These are phyloP conservation scores for Daldinia bambusicola DNA, from an alignment of 495 filamentous ascomycete species.

Conservation along the genomic window DNA sequence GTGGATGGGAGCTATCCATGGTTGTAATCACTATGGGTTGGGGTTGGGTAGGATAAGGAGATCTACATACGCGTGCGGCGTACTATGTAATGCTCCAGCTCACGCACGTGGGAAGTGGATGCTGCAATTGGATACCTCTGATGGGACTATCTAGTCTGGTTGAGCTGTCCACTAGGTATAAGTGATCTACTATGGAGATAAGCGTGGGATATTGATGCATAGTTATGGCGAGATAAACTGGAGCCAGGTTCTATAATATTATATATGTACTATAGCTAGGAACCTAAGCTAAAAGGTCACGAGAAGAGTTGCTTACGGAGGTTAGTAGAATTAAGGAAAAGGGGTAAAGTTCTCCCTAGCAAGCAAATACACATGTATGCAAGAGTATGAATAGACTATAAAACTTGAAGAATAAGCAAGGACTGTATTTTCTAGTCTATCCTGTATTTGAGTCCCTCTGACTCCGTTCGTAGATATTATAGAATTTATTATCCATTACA, in stretches of 20 bases:
- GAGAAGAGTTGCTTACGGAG: background rate
- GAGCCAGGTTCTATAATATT: background rate
- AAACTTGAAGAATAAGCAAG: background rate
- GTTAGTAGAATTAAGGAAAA: background rate
- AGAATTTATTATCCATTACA: constrained; percentile 20
- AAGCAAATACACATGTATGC: background rate
- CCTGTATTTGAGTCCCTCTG: background rate
- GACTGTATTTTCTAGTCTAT: background rate
- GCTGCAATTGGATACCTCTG: background rate
- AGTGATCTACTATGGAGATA: background rate
- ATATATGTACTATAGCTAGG: background rate
- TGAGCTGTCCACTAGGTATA: background rate
- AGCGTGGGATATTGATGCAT: background rate
- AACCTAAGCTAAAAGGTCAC: background rate
- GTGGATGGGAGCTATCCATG: background rate
- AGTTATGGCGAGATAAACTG: background rate
- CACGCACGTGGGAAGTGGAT: constrained; percentile 20
- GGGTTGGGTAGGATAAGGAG: background rate
- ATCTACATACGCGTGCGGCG: constrained; percentile 8
- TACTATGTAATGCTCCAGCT: background rate
- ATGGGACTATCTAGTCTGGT: background rate
- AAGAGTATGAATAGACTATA: background rate
- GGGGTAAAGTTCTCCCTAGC: background rate
- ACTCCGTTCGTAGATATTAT: constrained; percentile 14
- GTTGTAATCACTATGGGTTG: background rate